phyloP scores from a whole-genome alignment of 805 yeast genomes.

The Jamesozyma lodderae region DNA sequence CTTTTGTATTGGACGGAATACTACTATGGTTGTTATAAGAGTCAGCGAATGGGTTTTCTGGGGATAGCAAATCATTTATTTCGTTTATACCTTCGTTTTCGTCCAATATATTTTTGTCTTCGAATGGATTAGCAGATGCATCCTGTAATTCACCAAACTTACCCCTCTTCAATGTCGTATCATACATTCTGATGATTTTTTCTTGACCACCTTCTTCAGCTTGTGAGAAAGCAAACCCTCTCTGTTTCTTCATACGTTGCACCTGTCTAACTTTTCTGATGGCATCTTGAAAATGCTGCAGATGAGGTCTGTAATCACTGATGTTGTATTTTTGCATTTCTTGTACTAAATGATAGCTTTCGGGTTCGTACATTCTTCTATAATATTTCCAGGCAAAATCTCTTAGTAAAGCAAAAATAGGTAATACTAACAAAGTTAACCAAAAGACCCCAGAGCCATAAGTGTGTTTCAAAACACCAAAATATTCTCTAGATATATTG shows the following conservation, averaged over 20 bases:
- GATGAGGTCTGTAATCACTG: conserved; percentile 89
- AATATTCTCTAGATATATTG: conserved; percentile 73
- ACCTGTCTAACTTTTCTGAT: conserved; percentile 96
- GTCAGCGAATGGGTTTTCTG: conserved; percentile 13
- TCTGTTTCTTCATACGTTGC: conserved; percentile 93
- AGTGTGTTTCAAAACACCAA: conserved; percentile 67
- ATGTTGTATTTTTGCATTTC: conserved; percentile 93
- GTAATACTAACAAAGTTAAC: conserved; percentile 70
- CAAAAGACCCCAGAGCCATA: conserved; percentile 77
- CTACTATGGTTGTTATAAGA: neutral
- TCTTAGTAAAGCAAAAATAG: conserved; percentile 69
- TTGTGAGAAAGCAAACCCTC: conserved; percentile 98
- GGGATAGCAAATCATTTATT: neutral
- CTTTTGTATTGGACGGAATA: no score
- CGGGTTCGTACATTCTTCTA: conserved; percentile 85
- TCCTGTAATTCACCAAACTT: conserved; percentile 54
- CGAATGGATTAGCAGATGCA: conserved; percentile 30
- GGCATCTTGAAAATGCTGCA: conserved; percentile 94
- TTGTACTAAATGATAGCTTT: conserved; percentile 89
- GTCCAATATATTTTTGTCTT: conserved; percentile 9
- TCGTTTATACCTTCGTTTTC: neutral
- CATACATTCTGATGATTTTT: conserved; percentile 83
- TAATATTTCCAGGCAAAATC: conserved; percentile 93
- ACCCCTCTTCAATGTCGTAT: conserved; percentile 80
- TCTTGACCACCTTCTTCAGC: conserved; percentile 87